Conservation (phyloP, 768 basidiomycete species). For the Suillus bovinus region DNA sequence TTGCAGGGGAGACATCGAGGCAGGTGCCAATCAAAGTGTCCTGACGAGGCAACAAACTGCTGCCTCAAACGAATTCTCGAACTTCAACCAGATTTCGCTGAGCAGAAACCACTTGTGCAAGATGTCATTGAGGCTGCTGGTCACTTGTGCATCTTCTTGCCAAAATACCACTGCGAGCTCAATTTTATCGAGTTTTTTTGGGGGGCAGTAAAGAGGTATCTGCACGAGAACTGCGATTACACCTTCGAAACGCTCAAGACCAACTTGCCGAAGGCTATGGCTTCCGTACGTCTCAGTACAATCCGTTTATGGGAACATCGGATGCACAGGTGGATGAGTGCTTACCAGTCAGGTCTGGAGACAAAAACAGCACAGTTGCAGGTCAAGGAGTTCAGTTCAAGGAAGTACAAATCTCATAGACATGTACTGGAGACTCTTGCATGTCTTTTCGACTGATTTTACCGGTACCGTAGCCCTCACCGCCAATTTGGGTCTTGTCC, state of each 20-base stretch:
- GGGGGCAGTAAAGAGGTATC: slow-evolving; percentile 30
- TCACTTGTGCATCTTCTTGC: slow-evolving; percentile 30
- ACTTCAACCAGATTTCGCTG: slow-evolving; percentile 27
- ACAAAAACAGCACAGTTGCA: slow-evolving; percentile 16
- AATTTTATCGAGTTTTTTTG: slow-evolving; percentile 28
- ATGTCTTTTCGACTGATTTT: slow-evolving; percentile 8
- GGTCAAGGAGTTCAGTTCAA: slow-evolving; percentile 16
- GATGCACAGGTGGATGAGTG: slow-evolving; percentile 19
- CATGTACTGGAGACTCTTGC: slow-evolving; percentile 6
- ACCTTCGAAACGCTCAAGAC: slow-evolving; percentile 25
- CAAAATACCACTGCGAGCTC: slow-evolving; percentile 31
- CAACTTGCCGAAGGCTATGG: slow-evolving; percentile 25
- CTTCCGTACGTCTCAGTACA: slow-evolving; percentile 13
- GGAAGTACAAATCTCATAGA: slow-evolving; percentile 15
- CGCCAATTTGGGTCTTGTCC: slow-evolving; percentile 9
- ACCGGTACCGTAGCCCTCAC: background rate
- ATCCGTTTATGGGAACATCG: slow-evolving; percentile 18
- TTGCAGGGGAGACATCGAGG: slow-evolving; percentile 15
- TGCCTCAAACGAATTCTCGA: slow-evolving; percentile 30
- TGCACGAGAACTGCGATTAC: slow-evolving; percentile 25
- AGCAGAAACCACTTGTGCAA: slow-evolving; percentile 23
- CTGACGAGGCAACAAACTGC: slow-evolving; percentile 19
- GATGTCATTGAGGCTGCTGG: slow-evolving; percentile 26
- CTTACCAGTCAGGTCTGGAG: slow-evolving; percentile 14
- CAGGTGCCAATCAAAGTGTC: slow-evolving; percentile 7